Evolutionary conservation across 179 eudicot genomes (phyloP), one percentile per base, ranked within the genome.

Genomic region (Nepenthes alata): DNA sequence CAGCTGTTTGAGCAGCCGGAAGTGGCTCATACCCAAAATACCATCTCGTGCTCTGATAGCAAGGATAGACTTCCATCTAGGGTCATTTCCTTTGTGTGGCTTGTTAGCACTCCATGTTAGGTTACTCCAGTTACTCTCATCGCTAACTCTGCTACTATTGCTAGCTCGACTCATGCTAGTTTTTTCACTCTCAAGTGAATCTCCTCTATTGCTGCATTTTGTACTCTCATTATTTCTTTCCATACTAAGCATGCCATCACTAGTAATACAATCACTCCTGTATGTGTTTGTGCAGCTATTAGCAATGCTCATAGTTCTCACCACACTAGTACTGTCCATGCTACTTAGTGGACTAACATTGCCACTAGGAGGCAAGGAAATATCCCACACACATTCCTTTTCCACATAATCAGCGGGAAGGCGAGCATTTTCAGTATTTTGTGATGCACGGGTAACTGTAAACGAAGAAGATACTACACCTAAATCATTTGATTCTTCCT

Each of bases 81-180:
- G 88, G 66, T 89, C 96, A 67, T 89, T 86, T 53, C 96, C 89
- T 67, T 86, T 86, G 62, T 89, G 96, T 58, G 96, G 96, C 77
- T 89, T 89, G 68, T 78, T 83, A 44, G 89, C 89, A 77, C 91
- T 73, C 14, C 87, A 87, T 14, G 88, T 89, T 10, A 77, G 68
- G 66, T 76, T 85, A 76, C 97, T 89, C 95, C 95, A 85, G 65
- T 76, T 89, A 68, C 97, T 89, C 13, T 87, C 95, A 75, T 89
- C 91, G 66, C 97, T 89, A 59, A 87, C 80, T 39, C 89, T 91
- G 64, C 94, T 80, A 69, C 94, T 82, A 69, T 81, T 85, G 62
- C 97, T 91, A 11, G 85, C 91, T 48, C 89, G 72, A 69, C 97
- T 88, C 70, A 83, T 67, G 68, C 95, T 90, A 63, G 93, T 85